Conservation (phyloP, 202 grass and related monocot species). For the Setaria italica region DNA sequence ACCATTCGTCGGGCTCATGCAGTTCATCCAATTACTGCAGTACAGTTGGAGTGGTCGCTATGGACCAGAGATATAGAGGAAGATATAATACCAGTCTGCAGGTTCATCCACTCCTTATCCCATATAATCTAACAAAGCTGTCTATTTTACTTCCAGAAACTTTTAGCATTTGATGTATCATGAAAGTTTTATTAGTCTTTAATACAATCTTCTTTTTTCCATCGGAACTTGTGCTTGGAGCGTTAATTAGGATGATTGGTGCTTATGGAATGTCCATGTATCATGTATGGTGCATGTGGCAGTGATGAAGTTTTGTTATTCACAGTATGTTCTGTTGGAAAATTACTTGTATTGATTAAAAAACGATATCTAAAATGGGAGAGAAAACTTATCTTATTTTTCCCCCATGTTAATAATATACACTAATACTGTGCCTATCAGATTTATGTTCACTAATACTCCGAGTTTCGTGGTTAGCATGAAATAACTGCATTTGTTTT, state of each 20-base stretch:
- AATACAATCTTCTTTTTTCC: not conserved
- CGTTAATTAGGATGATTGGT: constrained; percentile 5
- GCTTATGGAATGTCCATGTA: constrained; percentile 23
- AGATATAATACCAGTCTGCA: constrained; percentile 79
- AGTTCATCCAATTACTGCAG: constrained; percentile 76
- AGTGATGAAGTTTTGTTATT: not conserved
- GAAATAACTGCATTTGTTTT: not conserved
- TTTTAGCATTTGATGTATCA: not conserved
- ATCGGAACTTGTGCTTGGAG: constrained; percentile 1
- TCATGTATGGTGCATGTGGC: not conserved
- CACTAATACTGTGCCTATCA: not conserved
- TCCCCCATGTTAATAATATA: not conserved
- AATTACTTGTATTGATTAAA: not conserved
- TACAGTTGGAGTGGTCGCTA: constrained; percentile 84
- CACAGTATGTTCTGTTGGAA: not conserved
- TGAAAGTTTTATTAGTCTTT: constrained; percentile 6
- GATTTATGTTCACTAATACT: constrained; percentile 8
- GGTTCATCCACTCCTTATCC: constrained; percentile 43
- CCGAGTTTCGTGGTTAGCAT: too few relatives aligned
- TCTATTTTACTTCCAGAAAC: not conserved
- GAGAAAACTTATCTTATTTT: not conserved
- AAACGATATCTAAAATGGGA: not conserved
- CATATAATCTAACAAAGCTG: constrained; percentile 1
- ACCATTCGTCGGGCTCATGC: constrained; percentile 76
- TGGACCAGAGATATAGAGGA: constrained; percentile 91